A percentile compares a stretch with the other conserved stretches of the same genome.
These are phyloP conservation scores for Abrus precatorius DNA, from an alignment of 306 rosid genomes.

Conservation along the genomic window DNA sequence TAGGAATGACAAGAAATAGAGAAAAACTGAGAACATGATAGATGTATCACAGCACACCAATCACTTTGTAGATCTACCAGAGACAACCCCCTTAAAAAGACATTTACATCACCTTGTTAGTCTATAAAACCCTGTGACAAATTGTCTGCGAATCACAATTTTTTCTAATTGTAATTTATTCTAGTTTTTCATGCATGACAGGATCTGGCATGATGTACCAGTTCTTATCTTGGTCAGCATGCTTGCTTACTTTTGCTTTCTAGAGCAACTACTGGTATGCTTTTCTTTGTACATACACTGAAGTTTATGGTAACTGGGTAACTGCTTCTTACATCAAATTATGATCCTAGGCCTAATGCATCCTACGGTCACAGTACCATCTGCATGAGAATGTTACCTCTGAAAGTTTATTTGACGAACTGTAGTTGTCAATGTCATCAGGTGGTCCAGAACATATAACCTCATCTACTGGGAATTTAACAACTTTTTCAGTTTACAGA, in stretches of 20 bases:
- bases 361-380: not conserved
- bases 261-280: conserved; percentile 93
- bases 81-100: not conserved
- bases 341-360: conserved; percentile 31
- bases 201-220: conserved; percentile 86
- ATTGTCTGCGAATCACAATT: not conserved
- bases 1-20: not conserved
- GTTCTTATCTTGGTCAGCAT: conserved; percentile 88
- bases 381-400: conserved; percentile 6
- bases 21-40: not conserved
- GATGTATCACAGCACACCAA: not conserved
- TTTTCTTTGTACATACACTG: conserved; percentile 27
- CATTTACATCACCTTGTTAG: conserved; percentile 21
- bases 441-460: conserved; percentile 23
- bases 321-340: conserved; percentile 23
- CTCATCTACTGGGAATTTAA: conserved; percentile 9
- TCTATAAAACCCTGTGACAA: conserved; percentile 11
- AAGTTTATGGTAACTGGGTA: conserved; percentile 26
- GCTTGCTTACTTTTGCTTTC: conserved; percentile 93
- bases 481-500: conserved; percentile 20
- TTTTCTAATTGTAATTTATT: conserved; percentile 39
- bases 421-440: conserved; percentile 5
- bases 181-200: conserved; percentile 52
- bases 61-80: not conserved
- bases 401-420: conserved; percentile 22